These are phyloP conservation scores for Arthrobotrys musiformis DNA, from an alignment of 2,329 filamentous ascomycete species.

Conservation along the genomic window DNA sequence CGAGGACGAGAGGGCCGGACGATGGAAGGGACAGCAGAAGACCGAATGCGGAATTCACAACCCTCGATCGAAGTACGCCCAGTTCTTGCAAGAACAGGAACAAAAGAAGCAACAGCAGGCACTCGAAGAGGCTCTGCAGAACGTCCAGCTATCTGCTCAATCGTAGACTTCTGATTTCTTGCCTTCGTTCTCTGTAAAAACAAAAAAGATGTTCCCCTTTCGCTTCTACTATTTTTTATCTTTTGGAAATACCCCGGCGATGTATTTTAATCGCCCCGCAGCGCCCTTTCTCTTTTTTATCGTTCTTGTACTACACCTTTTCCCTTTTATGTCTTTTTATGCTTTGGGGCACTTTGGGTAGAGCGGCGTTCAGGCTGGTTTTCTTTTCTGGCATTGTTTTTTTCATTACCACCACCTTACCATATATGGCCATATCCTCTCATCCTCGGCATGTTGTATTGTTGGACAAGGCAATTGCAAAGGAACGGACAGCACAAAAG, in stretches of 20 bases:
- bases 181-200: background rate
- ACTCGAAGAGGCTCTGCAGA: constrained; percentile 64
- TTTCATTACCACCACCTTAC: background rate
- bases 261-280: constrained; percentile 6
- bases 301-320: constrained; percentile 1
- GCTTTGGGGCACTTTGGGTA: constrained; percentile 14
- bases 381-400: constrained; percentile 17
- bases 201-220: background rate
- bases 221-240: background rate
- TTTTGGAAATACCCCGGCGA: constrained; percentile 20
- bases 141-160: constrained; percentile 58
- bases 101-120: constrained; percentile 73
- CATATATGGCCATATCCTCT: too few relatives aligned
- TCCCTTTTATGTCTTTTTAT: constrained; percentile 15
- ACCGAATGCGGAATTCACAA: constrained; percentile 99
- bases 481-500: background rate
- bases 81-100: constrained; percentile 81
- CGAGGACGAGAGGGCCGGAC: constrained; percentile 93
- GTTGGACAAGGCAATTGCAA: background rate
- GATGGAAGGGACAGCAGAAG: constrained; percentile 96
- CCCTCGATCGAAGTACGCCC: constrained; percentile 90
- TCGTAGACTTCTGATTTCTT: background rate
- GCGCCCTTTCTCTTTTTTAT: background rate
- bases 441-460: background rate
- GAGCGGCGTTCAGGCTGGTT: constrained; percentile 33